Evolutionary conservation across 371 early-diverging fungal genomes (phyloP).

Genomic region (Mycotypha africana): DNA sequence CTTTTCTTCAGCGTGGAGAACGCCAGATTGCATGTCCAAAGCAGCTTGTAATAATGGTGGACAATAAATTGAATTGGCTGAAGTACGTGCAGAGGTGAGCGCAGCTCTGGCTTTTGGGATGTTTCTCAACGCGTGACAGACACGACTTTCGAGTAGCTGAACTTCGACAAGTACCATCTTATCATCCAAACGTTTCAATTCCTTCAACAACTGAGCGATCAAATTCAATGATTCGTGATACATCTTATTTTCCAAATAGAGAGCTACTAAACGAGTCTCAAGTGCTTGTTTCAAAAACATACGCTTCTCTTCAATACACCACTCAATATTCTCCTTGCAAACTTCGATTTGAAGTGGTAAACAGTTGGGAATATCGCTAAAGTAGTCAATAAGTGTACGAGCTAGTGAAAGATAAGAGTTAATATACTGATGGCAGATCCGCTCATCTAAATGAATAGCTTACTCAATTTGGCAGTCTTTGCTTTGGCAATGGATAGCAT

Average conservation of each 20-base stretch:
- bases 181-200: constrained; percentile 97
- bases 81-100: constrained; percentile 94
- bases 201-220: constrained; percentile 82
- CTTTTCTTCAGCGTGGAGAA: constrained; percentile 96
- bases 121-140: constrained; percentile 91
- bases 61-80: constrained; percentile 97
- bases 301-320: constrained; percentile 88
- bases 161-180: constrained; percentile 97
- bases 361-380: constrained; percentile 83
- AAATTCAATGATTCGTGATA: constrained; percentile 88
- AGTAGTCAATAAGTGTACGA: constrained; percentile 83
- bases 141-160: constrained; percentile 92
- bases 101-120: constrained; percentile 95
- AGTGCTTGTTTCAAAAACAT: constrained; percentile 90
- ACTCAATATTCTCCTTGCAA: constrained; percentile 91
- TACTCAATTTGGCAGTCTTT: constrained; percentile 94
- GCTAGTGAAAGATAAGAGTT: constrained; percentile 38
- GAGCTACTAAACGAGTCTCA: constrained; percentile 87
- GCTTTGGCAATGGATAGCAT: constrained; percentile 89
- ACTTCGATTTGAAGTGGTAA: constrained; percentile 86
- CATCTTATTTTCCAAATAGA: constrained; percentile 92
- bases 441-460: no score
- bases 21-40: constrained; percentile 96
- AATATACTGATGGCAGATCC: background rate
- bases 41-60: constrained; percentile 97